Evolutionary conservation across 2,329 filamentous ascomycete genomes (phyloP), one percentile per base, ranked within the genome.

Genomic region (Salinomyces thailandicus): DNA sequence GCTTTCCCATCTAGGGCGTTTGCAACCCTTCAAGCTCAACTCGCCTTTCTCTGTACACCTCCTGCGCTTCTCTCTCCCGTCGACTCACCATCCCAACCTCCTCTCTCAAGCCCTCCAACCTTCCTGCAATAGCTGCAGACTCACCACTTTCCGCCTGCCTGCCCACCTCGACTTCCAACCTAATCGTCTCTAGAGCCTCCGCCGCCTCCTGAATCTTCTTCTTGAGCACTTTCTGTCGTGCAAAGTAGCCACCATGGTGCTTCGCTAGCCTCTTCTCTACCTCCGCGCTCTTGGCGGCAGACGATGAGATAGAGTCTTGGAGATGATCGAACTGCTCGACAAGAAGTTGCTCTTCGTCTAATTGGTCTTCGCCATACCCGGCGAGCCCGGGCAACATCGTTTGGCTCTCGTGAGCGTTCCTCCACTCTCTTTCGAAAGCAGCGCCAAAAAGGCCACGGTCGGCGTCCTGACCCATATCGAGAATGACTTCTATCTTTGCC

Each of bases 261-360:
- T 93, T 69, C 0, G 72, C 70, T n/a, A 98, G 73, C 62, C 91
- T 95, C 73, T 94, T 94, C 62, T 96, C 87, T 1, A 93, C 67
- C 61, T 89, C 93, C 55, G 85, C 85, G 36, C 83, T 84, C 39
- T 79, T 73, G 49, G 89, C 79, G 2, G 87, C 91, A 0, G 78
- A 77, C 2, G 72, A 66, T 49, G 83, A 72, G 44, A 94, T 81
- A 5, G 73, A 69, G 31, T 83, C 74, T 60, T 91, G 82, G 2
- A 86, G 73, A 31, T 71, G 71, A 44, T 91, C 78, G 46, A 94
- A 91, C 2, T 83, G 77, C 48, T 75, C 66, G 19, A 72, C 71
- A 66, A 89, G 76, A 18, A 75, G 71, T 47, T 72, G 69, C 31
- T 68, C 62, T 47, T 84, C 77, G 37, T 84, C 77, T 34, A 84